phyloP scores from a whole-genome alignment of 257 asterid genomes.

The Petunia axillaris region DNA sequence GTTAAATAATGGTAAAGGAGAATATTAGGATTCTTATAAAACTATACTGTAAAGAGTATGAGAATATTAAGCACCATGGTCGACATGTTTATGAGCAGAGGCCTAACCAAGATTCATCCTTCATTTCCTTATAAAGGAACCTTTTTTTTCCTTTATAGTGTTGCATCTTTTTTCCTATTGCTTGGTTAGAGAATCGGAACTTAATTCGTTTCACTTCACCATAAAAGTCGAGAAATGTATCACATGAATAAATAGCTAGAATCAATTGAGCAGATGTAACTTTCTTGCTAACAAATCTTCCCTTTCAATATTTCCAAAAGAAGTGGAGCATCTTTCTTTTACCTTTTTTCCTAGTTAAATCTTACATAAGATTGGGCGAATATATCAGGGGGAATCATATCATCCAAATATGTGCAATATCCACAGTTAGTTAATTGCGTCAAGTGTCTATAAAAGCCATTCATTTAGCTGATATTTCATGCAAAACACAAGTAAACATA shows the following conservation, averaged over 20 bases:
- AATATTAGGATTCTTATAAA: not conserved
- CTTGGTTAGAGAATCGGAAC: not conserved
- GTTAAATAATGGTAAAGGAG: slow-evolving; percentile 2
- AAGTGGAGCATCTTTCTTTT: not conserved
- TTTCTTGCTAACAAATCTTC: slow-evolving; percentile 5
- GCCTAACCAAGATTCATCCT: slow-evolving; percentile 20
- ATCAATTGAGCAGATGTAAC: not conserved
- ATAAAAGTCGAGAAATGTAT: not conserved
- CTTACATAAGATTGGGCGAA: slow-evolving; percentile 12
- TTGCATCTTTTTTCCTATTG: slow-evolving; percentile 6
- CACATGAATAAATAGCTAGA: not conserved
- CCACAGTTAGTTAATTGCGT: not conserved
- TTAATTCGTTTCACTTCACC: not conserved
- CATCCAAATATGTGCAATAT: slow-evolving; percentile 2
- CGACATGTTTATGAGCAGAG: slow-evolving; percentile 10
- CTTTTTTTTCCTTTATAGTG: not conserved
- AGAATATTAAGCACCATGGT: slow-evolving; percentile 28
- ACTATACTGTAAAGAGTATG: not conserved
- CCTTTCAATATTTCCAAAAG: slow-evolving; percentile 19
- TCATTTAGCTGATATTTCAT: not conserved
- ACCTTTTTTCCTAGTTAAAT: slow-evolving; percentile 8
- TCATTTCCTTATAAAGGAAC: not conserved
- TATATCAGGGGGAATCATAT: slow-evolving; percentile 13
- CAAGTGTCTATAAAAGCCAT: not conserved
- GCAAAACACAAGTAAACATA: not conserved